A percentile compares a stretch with the other conserved stretches of the same genome.
Evolutionary conservation across 805 yeast species (phyloP).

Genomic region (Sporopachydermia lactativora): DNA sequence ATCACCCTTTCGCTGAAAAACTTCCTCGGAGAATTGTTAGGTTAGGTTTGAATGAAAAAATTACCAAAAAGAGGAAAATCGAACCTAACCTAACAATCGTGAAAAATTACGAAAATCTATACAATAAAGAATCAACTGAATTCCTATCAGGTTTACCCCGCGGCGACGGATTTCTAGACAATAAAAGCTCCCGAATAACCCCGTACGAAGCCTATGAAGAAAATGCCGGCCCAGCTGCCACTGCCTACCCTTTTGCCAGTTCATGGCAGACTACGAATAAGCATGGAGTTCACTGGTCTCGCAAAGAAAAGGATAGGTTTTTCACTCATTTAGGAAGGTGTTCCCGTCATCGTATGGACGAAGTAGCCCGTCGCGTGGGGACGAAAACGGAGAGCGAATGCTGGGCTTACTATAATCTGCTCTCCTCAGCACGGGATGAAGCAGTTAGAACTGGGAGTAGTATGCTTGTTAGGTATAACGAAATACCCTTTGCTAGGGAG

Average conservation of each 20-base stretch:
- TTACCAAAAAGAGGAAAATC: too few relatives aligned
- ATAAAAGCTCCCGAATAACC: background rate
- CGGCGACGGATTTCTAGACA: background rate
- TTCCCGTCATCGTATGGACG: constrained; percentile 12
- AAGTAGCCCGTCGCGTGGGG: constrained; percentile 10
- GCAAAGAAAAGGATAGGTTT: constrained; percentile 12
- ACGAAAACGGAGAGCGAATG: constrained; percentile 13
- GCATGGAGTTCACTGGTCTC: constrained; percentile 11
- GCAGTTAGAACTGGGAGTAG: background rate
- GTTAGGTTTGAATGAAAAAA: too few relatives aligned
- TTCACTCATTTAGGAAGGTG: constrained; percentile 12
- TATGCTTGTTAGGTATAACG: constrained; percentile 4
- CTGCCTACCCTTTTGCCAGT: too few relatives aligned
- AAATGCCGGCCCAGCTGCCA: too few relatives aligned
- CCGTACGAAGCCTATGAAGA: background rate
- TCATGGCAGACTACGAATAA: too few relatives aligned
- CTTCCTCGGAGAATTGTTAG: too few relatives aligned
- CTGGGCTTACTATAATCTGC: constrained; percentile 13
- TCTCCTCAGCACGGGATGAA: constrained; percentile 6
- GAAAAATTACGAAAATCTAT: background rate
- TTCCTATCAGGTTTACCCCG: background rate
- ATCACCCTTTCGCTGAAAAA: too few relatives aligned
- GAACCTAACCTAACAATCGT: too few relatives aligned
- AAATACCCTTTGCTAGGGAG: constrained; percentile 13
- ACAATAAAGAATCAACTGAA: background rate